Evolutionary conservation across 2,329 filamentous ascomycete species (phyloP).

Genomic region (Calonectria fujianensis): DNA sequence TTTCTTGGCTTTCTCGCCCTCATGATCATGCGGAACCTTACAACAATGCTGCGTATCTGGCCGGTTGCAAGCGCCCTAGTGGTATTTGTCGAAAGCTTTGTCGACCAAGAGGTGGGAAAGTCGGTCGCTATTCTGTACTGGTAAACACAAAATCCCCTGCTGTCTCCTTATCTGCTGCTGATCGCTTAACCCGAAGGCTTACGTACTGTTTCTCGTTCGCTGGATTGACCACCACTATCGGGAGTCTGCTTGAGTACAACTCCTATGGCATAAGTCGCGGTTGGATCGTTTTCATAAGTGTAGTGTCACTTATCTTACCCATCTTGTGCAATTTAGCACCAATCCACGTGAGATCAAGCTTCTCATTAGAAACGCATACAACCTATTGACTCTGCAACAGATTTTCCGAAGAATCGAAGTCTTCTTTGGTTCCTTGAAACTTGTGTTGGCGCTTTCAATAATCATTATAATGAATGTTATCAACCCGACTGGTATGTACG

Average conservation of each 20-base stretch:
- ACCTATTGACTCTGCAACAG: not conserved
- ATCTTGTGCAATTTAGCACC: not conserved
- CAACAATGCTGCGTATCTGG: not conserved
- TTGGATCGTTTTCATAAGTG: not conserved
- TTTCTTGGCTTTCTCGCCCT: not conserved
- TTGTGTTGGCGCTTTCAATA: not conserved
- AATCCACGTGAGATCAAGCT: not conserved
- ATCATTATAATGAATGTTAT: not conserved
- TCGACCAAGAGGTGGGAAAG: not conserved
- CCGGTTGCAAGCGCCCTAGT: not conserved
- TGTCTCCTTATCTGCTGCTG: not conserved
- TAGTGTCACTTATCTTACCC: not conserved
- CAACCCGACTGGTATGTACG: not conserved
- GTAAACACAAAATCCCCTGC: not conserved
- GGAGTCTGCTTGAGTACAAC: not conserved
- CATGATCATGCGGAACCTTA: not conserved
- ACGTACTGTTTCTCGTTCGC: not conserved
- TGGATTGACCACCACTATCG: not conserved
- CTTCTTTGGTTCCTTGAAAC: not conserved
- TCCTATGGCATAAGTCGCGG: not conserved
- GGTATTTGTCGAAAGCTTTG: not conserved
- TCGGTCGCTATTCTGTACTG: not conserved
- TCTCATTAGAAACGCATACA: too few relatives aligned
- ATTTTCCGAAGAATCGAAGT: not conserved
- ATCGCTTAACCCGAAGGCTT: not conserved